Evolutionary conservation across 305 asterid species (phyloP), one percentile per base, ranked within the genome.

Genomic region (Fraxinus sp.): DNA sequence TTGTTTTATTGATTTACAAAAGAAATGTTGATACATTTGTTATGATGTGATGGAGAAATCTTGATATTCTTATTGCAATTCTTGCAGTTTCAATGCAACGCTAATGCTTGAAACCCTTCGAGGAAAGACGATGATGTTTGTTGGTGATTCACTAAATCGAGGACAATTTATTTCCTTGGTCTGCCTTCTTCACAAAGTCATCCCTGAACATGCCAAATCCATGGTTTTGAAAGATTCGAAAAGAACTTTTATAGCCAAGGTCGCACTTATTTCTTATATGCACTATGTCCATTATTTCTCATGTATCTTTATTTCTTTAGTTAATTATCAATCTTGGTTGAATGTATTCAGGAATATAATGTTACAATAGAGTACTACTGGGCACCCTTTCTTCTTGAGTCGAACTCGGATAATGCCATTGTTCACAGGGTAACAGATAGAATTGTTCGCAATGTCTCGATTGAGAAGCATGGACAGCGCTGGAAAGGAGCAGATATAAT

Each of bases 321-420:
- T 49, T 49, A 49, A 14, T 49, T 49, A 14, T 49, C 59, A 49
- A 14, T 49, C 37, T 32, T 32, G 26, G 22, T 73, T n/a, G 4
- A 13, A 72, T 41, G 11, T 10, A 46, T 68, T 5, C 84, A 93
- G 98, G 91, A 88, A 39, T 94, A 92, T 59, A 86, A 91, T 83
- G 95, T 93, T 1, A 89, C 88, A 4, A 84, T 94, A 13, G 97
- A 90, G 87, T 94, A 85, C 83, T 89, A 94, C 13, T 94, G 98
- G 98, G 92, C 92, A n/a, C 98, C 97, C 8, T 89, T 91, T 76
- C 88, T 94, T 1, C 83, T 94, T 8, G 98, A 94, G 82, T 94
- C 98, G 22, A 94, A 94, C 83, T 80, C 97, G 0, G 98, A 94
- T 16, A 88, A 90, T 77, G 93, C 95, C 0, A 73, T 52, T 0